phyloP scores from a whole-genome alignment of 2,329 filamentous ascomycete species.

The Chaetomium strumarium region DNA sequence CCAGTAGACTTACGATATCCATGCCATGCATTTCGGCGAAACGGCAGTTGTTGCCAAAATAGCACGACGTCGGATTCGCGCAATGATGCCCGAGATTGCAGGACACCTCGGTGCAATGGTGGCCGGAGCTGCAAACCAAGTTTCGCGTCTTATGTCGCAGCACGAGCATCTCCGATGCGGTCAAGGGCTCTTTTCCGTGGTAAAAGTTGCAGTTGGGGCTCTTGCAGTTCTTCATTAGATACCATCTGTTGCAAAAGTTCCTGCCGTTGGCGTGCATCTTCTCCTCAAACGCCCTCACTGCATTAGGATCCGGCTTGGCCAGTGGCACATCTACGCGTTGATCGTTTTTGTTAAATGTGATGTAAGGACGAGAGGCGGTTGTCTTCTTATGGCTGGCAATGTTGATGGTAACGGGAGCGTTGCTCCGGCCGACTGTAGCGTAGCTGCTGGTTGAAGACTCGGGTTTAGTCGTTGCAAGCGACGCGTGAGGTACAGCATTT shows the following conservation, averaged over 20 bases:
- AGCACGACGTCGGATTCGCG: conserved; percentile 18
- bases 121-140: conserved; percentile 15
- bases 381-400: conserved; percentile 25
- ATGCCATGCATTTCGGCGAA: conserved; percentile 23
- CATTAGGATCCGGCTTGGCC: conserved; percentile 19
- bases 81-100: conserved; percentile 26
- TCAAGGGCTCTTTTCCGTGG: conserved; percentile 20
- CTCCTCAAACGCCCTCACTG: conserved; percentile 22
- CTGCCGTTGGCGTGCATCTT: conserved; percentile 16
- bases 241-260: conserved; percentile 26
- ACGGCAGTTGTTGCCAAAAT: conserved; percentile 19
- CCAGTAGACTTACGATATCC: conserved; percentile 20
- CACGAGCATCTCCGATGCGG: conserved; percentile 14
- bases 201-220: conserved; percentile 17
- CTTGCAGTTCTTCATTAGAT: conserved; percentile 22
- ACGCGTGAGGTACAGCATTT: background rate
- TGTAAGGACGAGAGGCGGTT: conserved; percentile 18
- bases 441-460: conserved; percentile 18
- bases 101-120: conserved; percentile 16
- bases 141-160: conserved; percentile 21
- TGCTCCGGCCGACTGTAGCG: conserved; percentile 21
- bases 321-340: conserved; percentile 31
- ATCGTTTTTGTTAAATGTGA: conserved; percentile 28
- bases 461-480: background rate
- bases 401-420: conserved; percentile 24